Base-by-base conservation (phyloP, 2,329 filamentous ascomycete species). In the Aspergillus novofumigatus region DNA sequence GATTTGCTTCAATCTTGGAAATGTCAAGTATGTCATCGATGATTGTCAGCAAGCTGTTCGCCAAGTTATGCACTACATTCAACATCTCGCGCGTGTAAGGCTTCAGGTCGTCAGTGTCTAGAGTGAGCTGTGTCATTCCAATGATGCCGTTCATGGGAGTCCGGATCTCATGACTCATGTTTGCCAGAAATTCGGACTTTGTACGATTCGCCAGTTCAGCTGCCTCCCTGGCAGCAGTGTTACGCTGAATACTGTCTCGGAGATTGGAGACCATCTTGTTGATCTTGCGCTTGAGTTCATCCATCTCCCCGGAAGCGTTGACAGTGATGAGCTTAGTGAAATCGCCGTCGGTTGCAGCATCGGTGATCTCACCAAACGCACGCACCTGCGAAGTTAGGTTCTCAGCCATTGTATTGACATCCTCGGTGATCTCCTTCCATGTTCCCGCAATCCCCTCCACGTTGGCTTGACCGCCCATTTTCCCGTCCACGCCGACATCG, bases 201-300 rank as follows among this genome's bases (percentile, higher is more conserved):
- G 93, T 97, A 77, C 95, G 93, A 80, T 97, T 97, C 62, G 94
- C 94, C 72, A 97, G 80, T 73, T 99, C 94, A 68, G 94, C 94
- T 49, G 93, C 92, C 75, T 97, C 93, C 75, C 94, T 89, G 56
- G 94, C 94, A 64, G 92, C 91, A 3, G 92, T 97, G 73, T 97
- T 99, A 72, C 92, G 87, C 74, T 97, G 92, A 65, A 99, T 97
- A 81, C 90, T 95, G 76, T 97, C 94, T 65, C 93, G 83, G 61
- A 99, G 79, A 71, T 96, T 96, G 72, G 90, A 94, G 53, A 97
- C 92, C 94, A 99, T 99, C 79, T 95, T 91, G 73, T 97, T 99
- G 83, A 99, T 97, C 81, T 97, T 97, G 68, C 92, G 87, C 78
- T 99, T 99, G 67, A 99, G 82, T 75, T 97, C 93, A 75, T 97